phyloP scores from a whole-genome alignment of 805 yeast genomes.

The Wickerhamiella domercqiae region DNA sequence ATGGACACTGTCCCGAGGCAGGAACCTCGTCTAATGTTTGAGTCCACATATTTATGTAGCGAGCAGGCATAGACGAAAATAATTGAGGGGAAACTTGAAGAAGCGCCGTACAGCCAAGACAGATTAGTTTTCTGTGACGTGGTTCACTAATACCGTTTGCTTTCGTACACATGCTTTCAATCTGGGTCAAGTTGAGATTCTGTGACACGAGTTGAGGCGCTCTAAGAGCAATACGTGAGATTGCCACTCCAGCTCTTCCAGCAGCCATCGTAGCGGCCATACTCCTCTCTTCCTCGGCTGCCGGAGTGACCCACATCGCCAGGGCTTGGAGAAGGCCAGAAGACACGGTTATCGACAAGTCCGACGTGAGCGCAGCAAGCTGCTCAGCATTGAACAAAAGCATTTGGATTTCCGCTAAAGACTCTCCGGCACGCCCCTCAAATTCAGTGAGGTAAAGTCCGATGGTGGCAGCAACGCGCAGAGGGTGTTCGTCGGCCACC shows the following conservation, averaged over 20 bases:
- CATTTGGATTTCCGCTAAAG: constrained; percentile 4
- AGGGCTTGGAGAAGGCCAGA: constrained; percentile 10
- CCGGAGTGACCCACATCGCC: constrained; percentile 2
- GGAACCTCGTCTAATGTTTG: constrained; percentile 58
- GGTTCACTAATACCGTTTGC: constrained; percentile 53
- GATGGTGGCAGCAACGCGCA: constrained; percentile 14
- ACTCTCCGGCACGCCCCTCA: constrained; percentile 14
- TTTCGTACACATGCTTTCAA: constrained; percentile 18
- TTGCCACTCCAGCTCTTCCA: background rate
- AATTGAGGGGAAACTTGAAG: constrained; percentile 8
- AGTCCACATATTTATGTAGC: constrained; percentile 31
- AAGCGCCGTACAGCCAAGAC: constrained; percentile 31
- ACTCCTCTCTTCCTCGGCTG: constrained; percentile 4
- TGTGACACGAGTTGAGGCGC: constrained; percentile 1
- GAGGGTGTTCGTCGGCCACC: constrained; percentile 7
- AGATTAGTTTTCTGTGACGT: constrained; percentile 51
- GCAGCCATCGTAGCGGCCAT: constrained; percentile 6
- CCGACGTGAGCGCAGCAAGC: constrained; percentile 5
- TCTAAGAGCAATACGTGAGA: constrained; percentile 3
- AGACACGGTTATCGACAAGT: background rate
- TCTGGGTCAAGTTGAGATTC: constrained; percentile 6
- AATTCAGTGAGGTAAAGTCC: constrained; percentile 17
- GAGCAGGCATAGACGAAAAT: constrained; percentile 4
- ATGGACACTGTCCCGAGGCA: constrained; percentile 29
- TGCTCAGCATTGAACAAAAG: constrained; percentile 4